phyloP scores from a whole-genome alignment of 2,329 filamentous ascomycete species.

The Emmonsia crescens region DNA sequence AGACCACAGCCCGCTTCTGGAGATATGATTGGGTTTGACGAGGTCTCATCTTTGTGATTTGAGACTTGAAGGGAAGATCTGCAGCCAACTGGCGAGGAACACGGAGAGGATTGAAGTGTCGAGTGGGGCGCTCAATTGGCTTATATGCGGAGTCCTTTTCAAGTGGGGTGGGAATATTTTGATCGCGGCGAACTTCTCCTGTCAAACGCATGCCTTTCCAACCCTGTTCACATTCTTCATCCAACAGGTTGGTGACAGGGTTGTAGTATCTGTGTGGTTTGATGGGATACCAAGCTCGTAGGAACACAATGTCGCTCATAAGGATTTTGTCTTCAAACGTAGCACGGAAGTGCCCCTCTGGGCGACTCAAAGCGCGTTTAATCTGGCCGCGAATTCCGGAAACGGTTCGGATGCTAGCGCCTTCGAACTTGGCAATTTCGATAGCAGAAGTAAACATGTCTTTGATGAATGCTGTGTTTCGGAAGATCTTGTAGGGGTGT shows the following conservation, averaged over 20 bases:
- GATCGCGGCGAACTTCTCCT: slow-evolving; percentile 72
- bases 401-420: slow-evolving; percentile 88
- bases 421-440: slow-evolving; percentile 97
- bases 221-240: slow-evolving; percentile 31
- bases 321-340: slow-evolving; percentile 98
- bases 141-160: slow-evolving; percentile 80
- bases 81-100: slow-evolving; percentile 50
- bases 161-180: slow-evolving; percentile 64
- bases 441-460: slow-evolving; percentile 93
- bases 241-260: slow-evolving; percentile 83
- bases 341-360: slow-evolving; percentile 89
- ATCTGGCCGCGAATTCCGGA: slow-evolving; percentile 94
- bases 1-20: slow-evolving; percentile 88
- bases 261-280: slow-evolving; percentile 96
- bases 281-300: slow-evolving; percentile 93
- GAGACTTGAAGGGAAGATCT: slow-evolving; percentile 81
- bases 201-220: slow-evolving; percentile 94
- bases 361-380: slow-evolving; percentile 86
- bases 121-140: slow-evolving; percentile 45
- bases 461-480: slow-evolving; percentile 97
- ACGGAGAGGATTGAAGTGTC: slow-evolving; percentile 62
- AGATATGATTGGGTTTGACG: slow-evolving; percentile 77
- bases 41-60: slow-evolving; percentile 71
- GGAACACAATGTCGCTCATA: slow-evolving; percentile 91
- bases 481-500: slow-evolving; percentile 93